Base-by-base conservation (phyloP, 139 green algal genomes). In the Chlorella sp. region DNA sequence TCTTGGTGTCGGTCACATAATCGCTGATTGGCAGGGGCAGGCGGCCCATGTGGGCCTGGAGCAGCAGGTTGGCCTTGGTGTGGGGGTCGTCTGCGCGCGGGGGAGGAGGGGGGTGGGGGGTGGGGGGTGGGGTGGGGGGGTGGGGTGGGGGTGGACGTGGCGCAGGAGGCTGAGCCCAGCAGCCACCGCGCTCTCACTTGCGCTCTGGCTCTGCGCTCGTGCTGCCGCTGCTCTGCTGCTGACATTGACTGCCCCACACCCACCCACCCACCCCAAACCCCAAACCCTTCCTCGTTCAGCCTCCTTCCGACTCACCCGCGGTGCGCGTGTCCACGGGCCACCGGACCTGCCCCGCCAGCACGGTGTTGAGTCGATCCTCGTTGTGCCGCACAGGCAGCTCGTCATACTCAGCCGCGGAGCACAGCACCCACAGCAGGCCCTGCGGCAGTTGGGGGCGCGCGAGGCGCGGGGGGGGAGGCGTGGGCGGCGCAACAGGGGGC, bases 321-420 rank as follows among this genome's bases (percentile, higher is more conserved):
- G 86, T 88, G 25, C 84, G 77, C 15, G 71, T 33, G 82, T 97
- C 88, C 19, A 90, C 60, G 0, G 46, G 60, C 73, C 80, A 89
- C 14, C 86, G 74, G 53, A 96, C 92, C 21, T 83, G 31, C 45
- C 78, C 59, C 6, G 89, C 79, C 48, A 98, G 82, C 21, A 89
- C 74, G 8, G 73, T 73, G 76, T 99, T 99, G 53, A 98, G 79
- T 72, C 91, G 92, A 83, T 99, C 96, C 80, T 99, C 96, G 75
- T 99, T 99, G 87, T 99, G 96, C 0, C 96, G 85, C 68, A 99
- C 96, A 0, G 96, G 96, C 67, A 99, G 83, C 79, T 99, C 95
- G 80, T 98, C 91, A 77, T 93, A 99, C 89, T 99, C 96, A 15
- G 89, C 69, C 8, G 87, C 89, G 15, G 56, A 82, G 78, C 90